A percentile compares a stretch with the other conserved stretches of the same genome.
phyloP scores from a whole-genome alignment of 495 filamentous ascomycete species.

The Neurospora sp. region DNA sequence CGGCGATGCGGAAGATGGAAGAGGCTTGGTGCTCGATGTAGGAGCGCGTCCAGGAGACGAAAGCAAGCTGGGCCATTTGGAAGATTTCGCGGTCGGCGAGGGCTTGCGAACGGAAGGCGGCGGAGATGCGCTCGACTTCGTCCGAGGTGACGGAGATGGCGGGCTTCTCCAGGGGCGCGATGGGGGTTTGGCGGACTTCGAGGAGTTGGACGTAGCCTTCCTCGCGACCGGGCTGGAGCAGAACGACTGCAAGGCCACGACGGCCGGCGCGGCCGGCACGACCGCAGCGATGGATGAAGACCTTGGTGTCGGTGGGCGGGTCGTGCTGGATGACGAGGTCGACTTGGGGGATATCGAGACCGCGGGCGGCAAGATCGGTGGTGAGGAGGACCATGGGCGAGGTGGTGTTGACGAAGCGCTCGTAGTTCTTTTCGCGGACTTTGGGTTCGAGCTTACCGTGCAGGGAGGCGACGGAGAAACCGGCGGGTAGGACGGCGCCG shows the following conservation, averaged over 20 bases:
- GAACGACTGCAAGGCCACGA: slow-evolving; percentile 69
- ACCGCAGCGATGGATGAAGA: slow-evolving; percentile 89
- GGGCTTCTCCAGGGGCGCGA: slow-evolving; percentile 48
- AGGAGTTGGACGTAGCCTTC: slow-evolving; percentile 85
- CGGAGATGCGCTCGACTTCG: slow-evolving; percentile 43
- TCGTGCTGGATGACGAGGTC: slow-evolving; percentile 92
- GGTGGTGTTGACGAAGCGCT: slow-evolving; percentile 47
- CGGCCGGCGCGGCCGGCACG: slow-evolving; percentile 87
- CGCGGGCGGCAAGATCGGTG: slow-evolving; percentile 55
- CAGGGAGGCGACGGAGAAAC: slow-evolving; percentile 63
- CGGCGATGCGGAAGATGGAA: slow-evolving; percentile 78
- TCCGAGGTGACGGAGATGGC: slow-evolving; percentile 38
- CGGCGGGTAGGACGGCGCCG: slow-evolving; percentile 49
- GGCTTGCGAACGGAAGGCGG: slow-evolving; percentile 51
- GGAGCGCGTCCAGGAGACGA: slow-evolving; percentile 83
- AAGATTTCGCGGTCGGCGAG: slow-evolving; percentile 68
- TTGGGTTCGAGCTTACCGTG: slow-evolving; percentile 85
- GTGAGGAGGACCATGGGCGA: slow-evolving; percentile 73
- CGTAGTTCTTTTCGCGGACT: slow-evolving; percentile 37
- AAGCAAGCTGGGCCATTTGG: slow-evolving; percentile 80
- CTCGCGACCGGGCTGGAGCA: slow-evolving; percentile 74
- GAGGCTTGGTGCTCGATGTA: slow-evolving; percentile 86
- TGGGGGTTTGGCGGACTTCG: slow-evolving; percentile 80
- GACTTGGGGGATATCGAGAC: slow-evolving; percentile 88
- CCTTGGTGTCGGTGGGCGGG: slow-evolving; percentile 84